A percentile compares a stretch with the other conserved stretches of the same genome.
Evolutionary conservation across 1,139 yeast genomes (phyloP).

Genomic region (Saccharomycopsis hybrid): DNA sequence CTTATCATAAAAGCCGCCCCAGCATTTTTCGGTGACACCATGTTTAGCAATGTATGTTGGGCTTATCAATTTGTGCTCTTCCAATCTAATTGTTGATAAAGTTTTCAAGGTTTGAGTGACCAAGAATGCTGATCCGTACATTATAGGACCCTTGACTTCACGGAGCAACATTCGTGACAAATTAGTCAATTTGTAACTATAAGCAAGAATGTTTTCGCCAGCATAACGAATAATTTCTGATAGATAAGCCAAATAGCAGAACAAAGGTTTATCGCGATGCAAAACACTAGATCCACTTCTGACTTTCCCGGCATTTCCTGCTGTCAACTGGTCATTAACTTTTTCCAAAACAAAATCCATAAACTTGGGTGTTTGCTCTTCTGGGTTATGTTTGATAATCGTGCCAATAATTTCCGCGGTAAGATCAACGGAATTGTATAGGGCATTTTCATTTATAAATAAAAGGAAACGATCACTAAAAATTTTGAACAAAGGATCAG

Average conservation of each 20-base stretch:
- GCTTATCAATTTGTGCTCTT: slow-evolving; percentile 49
- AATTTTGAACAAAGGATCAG: slow-evolving; percentile 52
- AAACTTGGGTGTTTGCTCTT: slow-evolving; percentile 38
- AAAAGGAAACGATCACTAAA: slow-evolving; percentile 48
- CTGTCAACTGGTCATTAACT: slow-evolving; percentile 65
- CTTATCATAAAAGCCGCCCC: slow-evolving; percentile 70
- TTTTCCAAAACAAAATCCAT: slow-evolving; percentile 42
- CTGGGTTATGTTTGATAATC: slow-evolving; percentile 56
- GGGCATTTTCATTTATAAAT: slow-evolving; percentile 54
- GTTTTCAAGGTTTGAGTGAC: slow-evolving; percentile 65
- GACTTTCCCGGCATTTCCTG: slow-evolving; percentile 76
- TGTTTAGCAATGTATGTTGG: slow-evolving; percentile 26
- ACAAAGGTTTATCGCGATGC: slow-evolving; percentile 71
- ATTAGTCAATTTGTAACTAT: slow-evolving; percentile 38
- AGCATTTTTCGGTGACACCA: slow-evolving; percentile 42
- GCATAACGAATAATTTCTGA: slow-evolving; percentile 72
- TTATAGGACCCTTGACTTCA: slow-evolving; percentile 23
- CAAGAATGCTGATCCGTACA: slow-evolving; percentile 39
- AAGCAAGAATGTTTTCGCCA: slow-evolving; percentile 41
- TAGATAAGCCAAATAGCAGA: slow-evolving; percentile 66
- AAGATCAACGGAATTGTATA: slow-evolving; percentile 60
- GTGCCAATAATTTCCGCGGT: slow-evolving; percentile 68
- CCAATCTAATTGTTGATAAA: slow-evolving; percentile 51
- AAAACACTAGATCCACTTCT: slow-evolving; percentile 64
- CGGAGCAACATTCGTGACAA: slow-evolving; percentile 12